These are phyloP conservation scores for Penicillium nucicola DNA, from an alignment of 495 filamentous ascomycete species.

Conservation along the genomic window DNA sequence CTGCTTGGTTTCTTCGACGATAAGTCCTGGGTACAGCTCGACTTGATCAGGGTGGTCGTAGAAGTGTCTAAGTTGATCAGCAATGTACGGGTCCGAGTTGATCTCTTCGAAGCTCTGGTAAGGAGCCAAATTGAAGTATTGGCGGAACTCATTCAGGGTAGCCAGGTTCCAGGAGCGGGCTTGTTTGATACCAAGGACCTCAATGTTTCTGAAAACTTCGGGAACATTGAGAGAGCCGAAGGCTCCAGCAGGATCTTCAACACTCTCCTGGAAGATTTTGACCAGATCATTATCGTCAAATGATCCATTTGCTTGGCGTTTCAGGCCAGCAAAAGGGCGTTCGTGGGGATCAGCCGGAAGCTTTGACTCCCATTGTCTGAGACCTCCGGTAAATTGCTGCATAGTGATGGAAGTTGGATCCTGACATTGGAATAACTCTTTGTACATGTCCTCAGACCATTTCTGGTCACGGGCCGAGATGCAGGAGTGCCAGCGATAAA, in stretches of 20 bases:
- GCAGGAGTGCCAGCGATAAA: slow-evolving; percentile 80
- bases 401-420: slow-evolving; percentile 48
- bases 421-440: slow-evolving; percentile 54
- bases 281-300: slow-evolving; percentile 69
- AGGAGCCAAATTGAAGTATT: slow-evolving; percentile 71
- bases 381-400: slow-evolving; percentile 55
- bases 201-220: slow-evolving; percentile 65
- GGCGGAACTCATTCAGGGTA: slow-evolving; percentile 83
- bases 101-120: slow-evolving; percentile 82
- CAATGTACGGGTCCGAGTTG: slow-evolving; percentile 73
- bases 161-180: slow-evolving; percentile 79
- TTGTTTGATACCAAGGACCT: slow-evolving; percentile 84
- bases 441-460: slow-evolving; percentile 68
- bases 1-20: slow-evolving; percentile 76
- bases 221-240: slow-evolving; percentile 78
- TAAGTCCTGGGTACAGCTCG: slow-evolving; percentile 78
- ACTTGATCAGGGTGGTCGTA: slow-evolving; percentile 80
- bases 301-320: slow-evolving; percentile 56
- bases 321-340: slow-evolving; percentile 61
- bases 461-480: slow-evolving; percentile 69
- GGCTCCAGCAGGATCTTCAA: slow-evolving; percentile 57
- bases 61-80: slow-evolving; percentile 65
- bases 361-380: slow-evolving; percentile 55
- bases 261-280: slow-evolving; percentile 58
- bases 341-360: slow-evolving; percentile 61